Base-by-base conservation (phyloP, 352 stramenopile genomes). In the Pythium diclinum region DNA sequence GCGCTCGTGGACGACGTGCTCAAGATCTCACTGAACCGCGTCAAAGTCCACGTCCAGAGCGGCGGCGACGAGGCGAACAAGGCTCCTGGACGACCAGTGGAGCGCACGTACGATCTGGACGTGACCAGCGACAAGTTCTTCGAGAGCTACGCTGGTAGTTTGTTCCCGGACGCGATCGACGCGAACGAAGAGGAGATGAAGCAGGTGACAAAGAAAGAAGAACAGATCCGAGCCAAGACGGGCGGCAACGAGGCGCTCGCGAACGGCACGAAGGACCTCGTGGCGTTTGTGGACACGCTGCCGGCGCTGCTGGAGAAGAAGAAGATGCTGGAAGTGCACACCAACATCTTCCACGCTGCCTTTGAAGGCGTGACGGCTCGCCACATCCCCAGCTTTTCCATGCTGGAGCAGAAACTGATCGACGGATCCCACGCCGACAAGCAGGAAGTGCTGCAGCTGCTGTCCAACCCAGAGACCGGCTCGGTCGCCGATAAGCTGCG, bases 1-100 rank as follows among this genome's bases (percentile, higher is more conserved):
- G 95, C 96, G 25, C 79, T 99, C 14, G 92, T 99, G 23, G 94
- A 99, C 71, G 97, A 99, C 72, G 84, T 99, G 53, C 77, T 99
- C 49, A 90, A 89, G 51, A 97, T 98, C 72, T 85, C 92, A 33
- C 88, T 98, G 60, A 99, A 99, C 69, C 92, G 96, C 17, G 96
- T 99, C 3, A 98, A 97, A 72, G 94, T 98, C 54, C 79, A 86
- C 8, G 85, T 94, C 7, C 87, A 90, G 59, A 65, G 68, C 0
- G 85, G 73, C 14, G 56, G 65, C 56, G 75, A 71, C 23, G 77
- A 86, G 1, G 65, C 32, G 3, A 38, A 38, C 4, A 68, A 63
- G 56, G 54, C 61, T 9, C 42, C 30, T 9, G 62, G 71, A 2
- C 73, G 71, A 46, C 67, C 64, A 6, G 51, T 87, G 19, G 85